Base-by-base conservation (phyloP, 768 basidiomycete genomes). In the Leccinum boreale region DNA sequence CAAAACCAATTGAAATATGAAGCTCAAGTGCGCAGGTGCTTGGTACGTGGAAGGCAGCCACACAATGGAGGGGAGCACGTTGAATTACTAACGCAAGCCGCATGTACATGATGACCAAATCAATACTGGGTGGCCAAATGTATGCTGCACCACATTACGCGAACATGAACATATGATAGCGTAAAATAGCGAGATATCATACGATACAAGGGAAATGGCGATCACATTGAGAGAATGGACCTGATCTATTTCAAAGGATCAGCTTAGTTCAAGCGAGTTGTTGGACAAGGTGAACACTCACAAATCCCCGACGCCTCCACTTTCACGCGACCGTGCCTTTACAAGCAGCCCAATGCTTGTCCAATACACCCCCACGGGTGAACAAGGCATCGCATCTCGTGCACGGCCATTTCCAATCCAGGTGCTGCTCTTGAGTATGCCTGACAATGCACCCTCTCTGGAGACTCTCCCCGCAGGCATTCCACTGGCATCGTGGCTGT, bases 351-450 rank as follows among this genome's bases (percentile, higher is more conserved):
- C 28, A 28, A 28, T 28, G 28, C 28, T 28, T 28, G 28, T 28
- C 28, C 28, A 28, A 28, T 28, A 28, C 28, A 28, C 28, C 28
- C 28, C 28, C 28, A 28, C 28, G 28, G 28, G 28, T 28, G 28
- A 28, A 71, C 1, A 52, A 0, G 0, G 28, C 5, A 1, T 4
- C 10, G 11, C 70, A 71, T 4, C 4, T 60, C 1, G 65, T 54
- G 23, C 70, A 71, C 0, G 67, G 61, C 67, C 71, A 69, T 1
- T 36, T 42, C 35, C 57, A 61, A 15, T 28, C 51, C 5, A 73
- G 62, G 31, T 71, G 71, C 4, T 1, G 57, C 12, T 69, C 69
- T 35, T 67, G 55, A 1, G 69, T 54, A 14, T 71, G 70, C 1
- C 69, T 45, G 4, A 59, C 49, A 14, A 71, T 36, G 7, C 56